These are phyloP conservation scores for Telfairia occidentalis DNA, from an alignment of 331 rosid species.

Conservation along the genomic window DNA sequence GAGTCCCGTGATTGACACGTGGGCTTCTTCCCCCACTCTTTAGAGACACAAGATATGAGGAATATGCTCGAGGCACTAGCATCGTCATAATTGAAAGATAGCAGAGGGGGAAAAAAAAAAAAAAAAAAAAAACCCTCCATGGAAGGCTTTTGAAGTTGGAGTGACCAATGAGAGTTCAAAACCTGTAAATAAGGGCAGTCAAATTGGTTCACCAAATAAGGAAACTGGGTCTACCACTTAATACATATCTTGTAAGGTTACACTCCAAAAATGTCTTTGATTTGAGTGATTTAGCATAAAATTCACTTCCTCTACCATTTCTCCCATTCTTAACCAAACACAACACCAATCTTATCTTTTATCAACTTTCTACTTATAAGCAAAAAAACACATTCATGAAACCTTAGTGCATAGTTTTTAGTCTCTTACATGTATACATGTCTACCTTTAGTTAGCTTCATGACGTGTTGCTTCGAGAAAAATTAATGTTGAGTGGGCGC, in stretches of 20 bases:
- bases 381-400: too few relatives aligned
- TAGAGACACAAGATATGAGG: background rate
- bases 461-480: too few relatives aligned
- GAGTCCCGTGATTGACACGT: conserved; percentile 10
- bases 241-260: background rate
- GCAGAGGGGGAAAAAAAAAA: background rate
- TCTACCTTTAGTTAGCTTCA: background rate
- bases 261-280: background rate
- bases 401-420: background rate
- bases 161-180: conserved; percentile 29
- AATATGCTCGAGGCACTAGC: conserved; percentile 5
- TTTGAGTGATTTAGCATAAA: background rate
- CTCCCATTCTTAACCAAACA: background rate
- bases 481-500: too few relatives aligned
- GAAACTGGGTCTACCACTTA: conserved; percentile 18
- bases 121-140: background rate
- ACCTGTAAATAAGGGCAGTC: background rate
- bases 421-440: background rate
- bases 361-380: background rate
- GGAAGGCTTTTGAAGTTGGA: background rate
- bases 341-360: background rate
- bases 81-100: background rate
- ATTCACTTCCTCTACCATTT: too few relatives aligned
- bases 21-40: background rate
- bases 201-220: conserved; percentile 25